These are phyloP conservation scores for Gloeophyllum trabeum DNA, from an alignment of 768 basidiomycete genomes.

Conservation along the genomic window DNA sequence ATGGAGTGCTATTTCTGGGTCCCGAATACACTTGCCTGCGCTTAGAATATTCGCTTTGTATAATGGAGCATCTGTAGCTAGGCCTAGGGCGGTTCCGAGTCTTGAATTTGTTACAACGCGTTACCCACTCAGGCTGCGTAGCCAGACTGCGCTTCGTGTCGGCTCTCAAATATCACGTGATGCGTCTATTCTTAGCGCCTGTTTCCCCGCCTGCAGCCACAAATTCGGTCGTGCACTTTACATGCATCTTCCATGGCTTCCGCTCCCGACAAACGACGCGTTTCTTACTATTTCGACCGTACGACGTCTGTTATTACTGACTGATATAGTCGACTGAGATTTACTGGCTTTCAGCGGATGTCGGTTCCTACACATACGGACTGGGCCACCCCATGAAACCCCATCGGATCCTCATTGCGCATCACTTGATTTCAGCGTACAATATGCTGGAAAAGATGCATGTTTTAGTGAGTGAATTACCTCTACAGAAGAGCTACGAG, in stretches of 20 bases:
- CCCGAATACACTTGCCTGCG: no score
- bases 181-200: no score
- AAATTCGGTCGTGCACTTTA: no score
- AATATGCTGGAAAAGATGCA: slow-evolving; percentile 94
- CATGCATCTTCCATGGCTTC: background rate
- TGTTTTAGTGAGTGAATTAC: slow-evolving; percentile 55
- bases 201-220: no score
- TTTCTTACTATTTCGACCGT: slow-evolving; percentile 78
- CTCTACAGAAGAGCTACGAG: background rate
- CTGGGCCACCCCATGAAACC: slow-evolving; percentile 94
- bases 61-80: no score
- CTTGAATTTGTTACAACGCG: no score
- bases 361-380: slow-evolving; percentile 73
- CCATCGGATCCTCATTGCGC: slow-evolving; percentile 87
- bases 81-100: no score
- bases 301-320: slow-evolving; percentile 11
- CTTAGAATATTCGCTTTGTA: no score
- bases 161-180: no score
- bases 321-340: background rate
- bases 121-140: no score
- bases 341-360: slow-evolving; percentile 37
- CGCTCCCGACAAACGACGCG: slow-evolving; percentile 35
- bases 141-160: no score
- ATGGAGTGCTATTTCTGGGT: no score
- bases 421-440: slow-evolving; percentile 85